Percentiles rank a stretch among this genome's conserved stretches.
Evolutionary conservation across 306 rosid species (phyloP).

Genomic region (Arachis hypogaea): DNA sequence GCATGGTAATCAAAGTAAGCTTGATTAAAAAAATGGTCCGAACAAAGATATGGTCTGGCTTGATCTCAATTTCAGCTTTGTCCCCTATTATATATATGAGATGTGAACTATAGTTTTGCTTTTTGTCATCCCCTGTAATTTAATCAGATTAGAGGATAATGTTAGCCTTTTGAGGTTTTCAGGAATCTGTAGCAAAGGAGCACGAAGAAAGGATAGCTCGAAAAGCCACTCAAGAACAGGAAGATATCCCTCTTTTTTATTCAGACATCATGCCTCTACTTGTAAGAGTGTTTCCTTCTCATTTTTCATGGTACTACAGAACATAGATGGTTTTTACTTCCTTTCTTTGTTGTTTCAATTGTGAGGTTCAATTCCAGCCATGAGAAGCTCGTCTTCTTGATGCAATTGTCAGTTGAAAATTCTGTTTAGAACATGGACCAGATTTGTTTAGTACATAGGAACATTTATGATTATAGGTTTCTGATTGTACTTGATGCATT

Average conservation of each 20-base stretch:
- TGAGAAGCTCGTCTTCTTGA: neutral
- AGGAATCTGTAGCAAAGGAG: slow-evolving; percentile 77
- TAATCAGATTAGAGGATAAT: slow-evolving; percentile 3
- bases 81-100: too few species aligned
- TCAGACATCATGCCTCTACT: slow-evolving; percentile 93
- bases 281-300: slow-evolving; percentile 49
- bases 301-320: neutral
- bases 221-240: slow-evolving; percentile 49
- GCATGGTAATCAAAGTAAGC: too few species aligned
- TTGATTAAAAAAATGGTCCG: neutral
- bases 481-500: neutral
- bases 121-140: neutral
- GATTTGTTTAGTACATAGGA: neutral
- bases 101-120: too few species aligned
- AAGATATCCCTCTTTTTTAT: slow-evolving; percentile 84
- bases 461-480: slow-evolving; percentile 16
- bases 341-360: neutral
- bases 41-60: too few species aligned
- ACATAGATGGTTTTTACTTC: neutral
- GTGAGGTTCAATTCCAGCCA: too few species aligned
- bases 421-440: neutral
- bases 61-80: too few species aligned
- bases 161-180: slow-evolving; percentile 35
- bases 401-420: neutral
- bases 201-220: slow-evolving; percentile 58